phyloP scores from a whole-genome alignment of 208 protist genomes.

The Trichomonas gallinae region DNA sequence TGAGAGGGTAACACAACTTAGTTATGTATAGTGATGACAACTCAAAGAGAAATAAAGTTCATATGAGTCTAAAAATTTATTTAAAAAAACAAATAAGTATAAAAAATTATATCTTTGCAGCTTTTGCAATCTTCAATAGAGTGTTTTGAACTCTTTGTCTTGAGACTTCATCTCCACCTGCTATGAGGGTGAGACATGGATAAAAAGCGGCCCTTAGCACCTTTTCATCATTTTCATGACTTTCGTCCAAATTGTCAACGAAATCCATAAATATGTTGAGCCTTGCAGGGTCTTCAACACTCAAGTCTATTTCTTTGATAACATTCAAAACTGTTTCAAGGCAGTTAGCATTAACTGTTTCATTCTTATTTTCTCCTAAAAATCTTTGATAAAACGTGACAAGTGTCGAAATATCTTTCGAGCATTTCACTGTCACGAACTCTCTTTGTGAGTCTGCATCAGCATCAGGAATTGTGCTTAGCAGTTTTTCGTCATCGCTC shows the following conservation, averaged over 20 bases:
- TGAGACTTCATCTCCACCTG: not conserved
- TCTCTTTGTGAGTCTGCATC: not conserved
- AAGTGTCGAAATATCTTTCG: not conserved
- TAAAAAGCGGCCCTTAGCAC: not conserved
- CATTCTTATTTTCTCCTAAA: not conserved
- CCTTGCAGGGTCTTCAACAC: not conserved
- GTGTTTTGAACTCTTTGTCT: not conserved
- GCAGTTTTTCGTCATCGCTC: not conserved
- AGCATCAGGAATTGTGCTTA: not conserved
- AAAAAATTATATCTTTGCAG: not conserved
- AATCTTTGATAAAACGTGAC: not conserved
- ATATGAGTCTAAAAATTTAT: no score
- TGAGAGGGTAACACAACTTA: no score
- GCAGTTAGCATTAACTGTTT: not conserved
- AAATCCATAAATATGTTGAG: not conserved
- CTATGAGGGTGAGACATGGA: not conserved
- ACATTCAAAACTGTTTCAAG: not conserved
- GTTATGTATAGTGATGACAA: no score
- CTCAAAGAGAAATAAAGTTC: no score
- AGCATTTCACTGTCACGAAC: not conserved
- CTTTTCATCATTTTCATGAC: not conserved
- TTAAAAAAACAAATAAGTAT: not conserved
- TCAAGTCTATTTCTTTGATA: not conserved
- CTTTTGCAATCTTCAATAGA: not conserved
- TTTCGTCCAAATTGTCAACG: not conserved